A percentile compares a stretch with the other conserved stretches of the same genome.
phyloP scores from a whole-genome alignment of 306 rosid genomes.

The Urtica urens region DNA sequence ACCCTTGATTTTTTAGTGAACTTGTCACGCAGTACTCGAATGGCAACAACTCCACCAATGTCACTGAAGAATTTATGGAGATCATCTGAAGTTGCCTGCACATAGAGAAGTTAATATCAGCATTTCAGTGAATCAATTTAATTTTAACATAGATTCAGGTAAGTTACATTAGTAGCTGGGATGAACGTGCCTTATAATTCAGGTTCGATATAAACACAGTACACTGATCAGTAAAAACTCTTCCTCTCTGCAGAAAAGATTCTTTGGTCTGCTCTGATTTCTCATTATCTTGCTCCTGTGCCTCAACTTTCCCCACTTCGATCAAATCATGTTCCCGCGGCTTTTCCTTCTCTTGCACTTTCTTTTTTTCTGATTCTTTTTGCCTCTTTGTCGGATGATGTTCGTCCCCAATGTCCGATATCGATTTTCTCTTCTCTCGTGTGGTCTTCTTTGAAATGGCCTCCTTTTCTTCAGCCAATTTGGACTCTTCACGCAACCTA shows the following conservation, averaged over 20 bases:
- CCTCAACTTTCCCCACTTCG: conserved; percentile 29
- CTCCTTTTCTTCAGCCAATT: conserved; percentile 45
- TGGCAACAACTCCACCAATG: conserved; percentile 71
- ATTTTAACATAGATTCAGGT: background rate
- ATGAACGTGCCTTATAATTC: conserved; percentile 36
- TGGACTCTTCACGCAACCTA: conserved; percentile 59
- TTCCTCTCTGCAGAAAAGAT: conserved; percentile 27
- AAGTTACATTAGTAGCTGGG: background rate
- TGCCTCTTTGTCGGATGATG: conserved; percentile 52
- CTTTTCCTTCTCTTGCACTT: conserved; percentile 35
- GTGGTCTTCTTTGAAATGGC: conserved; percentile 35
- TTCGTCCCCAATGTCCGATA: conserved; percentile 30
- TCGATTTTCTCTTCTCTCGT: conserved; percentile 61
- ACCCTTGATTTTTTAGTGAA: conserved; percentile 92
- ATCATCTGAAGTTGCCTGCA: conserved; percentile 64
- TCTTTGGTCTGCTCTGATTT: conserved; percentile 33
- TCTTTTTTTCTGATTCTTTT: conserved; percentile 38
- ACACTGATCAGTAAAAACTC: conserved; percentile 65
- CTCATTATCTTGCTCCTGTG: conserved; percentile 24
- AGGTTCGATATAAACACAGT: conserved; percentile 78
- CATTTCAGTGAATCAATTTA: too few species aligned
- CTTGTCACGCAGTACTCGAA: conserved; percentile 70
- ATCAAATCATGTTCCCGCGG: conserved; percentile 22
- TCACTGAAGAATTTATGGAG: conserved; percentile 64
- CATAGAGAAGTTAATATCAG: conserved; percentile 15